A percentile compares a stretch with the other conserved stretches of the same genome.
Evolutionary conservation across 768 basidiomycete species (phyloP).

Genomic region (Suillus ampliporus): DNA sequence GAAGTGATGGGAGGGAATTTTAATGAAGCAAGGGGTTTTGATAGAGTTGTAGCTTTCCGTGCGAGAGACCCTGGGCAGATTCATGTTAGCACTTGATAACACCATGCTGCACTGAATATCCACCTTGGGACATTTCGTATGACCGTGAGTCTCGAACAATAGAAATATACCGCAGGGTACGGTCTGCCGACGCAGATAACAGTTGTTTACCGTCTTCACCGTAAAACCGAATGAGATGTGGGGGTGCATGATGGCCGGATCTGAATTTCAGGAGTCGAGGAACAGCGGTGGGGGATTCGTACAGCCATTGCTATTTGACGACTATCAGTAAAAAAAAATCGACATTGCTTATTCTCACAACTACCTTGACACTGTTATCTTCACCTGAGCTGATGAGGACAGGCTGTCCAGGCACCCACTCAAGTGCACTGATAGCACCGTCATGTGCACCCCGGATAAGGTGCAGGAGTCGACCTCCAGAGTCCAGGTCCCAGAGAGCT

Average conservation of each 20-base stretch:
- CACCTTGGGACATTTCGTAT: conserved; percentile 94
- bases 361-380: conserved; percentile 94
- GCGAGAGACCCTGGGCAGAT: conserved; percentile 70
- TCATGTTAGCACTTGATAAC: conserved; percentile 11
- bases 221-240: conserved; percentile 92
- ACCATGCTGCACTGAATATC: conserved; percentile 10
- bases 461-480: conserved; percentile 82
- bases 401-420: conserved; percentile 95
- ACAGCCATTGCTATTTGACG: conserved; percentile 88
- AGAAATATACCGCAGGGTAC: conserved; percentile 86
- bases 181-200: conserved; percentile 87
- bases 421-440: conserved; percentile 76
- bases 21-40: conserved; percentile 78
- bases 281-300: conserved; percentile 86
- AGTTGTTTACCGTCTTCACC: conserved; percentile 97
- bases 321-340: conserved; percentile 9
- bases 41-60: conserved; percentile 79
- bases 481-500: conserved; percentile 91
- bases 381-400: conserved; percentile 88
- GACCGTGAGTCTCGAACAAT: conserved; percentile 95
- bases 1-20: conserved; percentile 85
- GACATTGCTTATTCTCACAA: conserved; percentile 15
- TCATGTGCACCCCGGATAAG: conserved; percentile 91
- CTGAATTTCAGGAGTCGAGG: conserved; percentile 92
- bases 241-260: conserved; percentile 90